These are phyloP conservation scores for Ophiostoma perfectum DNA, from an alignment of 2,329 filamentous ascomycete genomes.

Conservation along the genomic window DNA sequence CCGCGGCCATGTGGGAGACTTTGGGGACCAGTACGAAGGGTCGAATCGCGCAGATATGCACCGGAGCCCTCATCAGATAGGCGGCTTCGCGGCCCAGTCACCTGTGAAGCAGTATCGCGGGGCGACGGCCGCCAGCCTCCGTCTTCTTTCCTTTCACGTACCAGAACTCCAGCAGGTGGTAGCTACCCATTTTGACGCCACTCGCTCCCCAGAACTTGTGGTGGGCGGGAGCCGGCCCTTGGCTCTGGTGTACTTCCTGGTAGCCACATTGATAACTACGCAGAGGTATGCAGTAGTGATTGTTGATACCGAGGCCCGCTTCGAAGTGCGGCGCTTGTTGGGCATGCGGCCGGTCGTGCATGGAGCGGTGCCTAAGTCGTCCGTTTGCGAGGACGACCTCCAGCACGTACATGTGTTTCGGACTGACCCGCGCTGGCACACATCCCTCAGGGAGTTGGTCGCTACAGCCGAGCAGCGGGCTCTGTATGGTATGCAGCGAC, in stretches of 20 bases:
- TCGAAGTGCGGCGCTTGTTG: conserved; percentile 48
- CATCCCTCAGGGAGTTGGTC: conserved; percentile 33
- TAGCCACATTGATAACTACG: conserved; percentile 46
- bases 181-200: conserved; percentile 43
- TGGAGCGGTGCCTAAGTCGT: neutral
- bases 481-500: conserved; percentile 45
- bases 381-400: conserved; percentile 35
- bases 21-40: neutral
- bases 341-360: conserved; percentile 22
- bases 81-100: neutral
- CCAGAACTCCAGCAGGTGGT: conserved; percentile 44
- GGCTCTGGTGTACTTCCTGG: conserved; percentile 51
- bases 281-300: conserved; percentile 48
- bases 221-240: conserved; percentile 47
- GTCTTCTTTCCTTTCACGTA: conserved; percentile 35
- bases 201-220: conserved; percentile 43
- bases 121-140: conserved; percentile 17
- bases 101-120: neutral
- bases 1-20: neutral
- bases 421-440: conserved; percentile 32
- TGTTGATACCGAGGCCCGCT: conserved; percentile 51
- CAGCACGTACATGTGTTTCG: conserved; percentile 49
- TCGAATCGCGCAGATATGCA: neutral
- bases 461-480: conserved; percentile 43
- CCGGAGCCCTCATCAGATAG: neutral